Percentiles rank a stretch among this genome's conserved stretches.
Conservation (phyloP, 768 basidiomycete genomes). For the Lyophyllum atratum region DNA sequence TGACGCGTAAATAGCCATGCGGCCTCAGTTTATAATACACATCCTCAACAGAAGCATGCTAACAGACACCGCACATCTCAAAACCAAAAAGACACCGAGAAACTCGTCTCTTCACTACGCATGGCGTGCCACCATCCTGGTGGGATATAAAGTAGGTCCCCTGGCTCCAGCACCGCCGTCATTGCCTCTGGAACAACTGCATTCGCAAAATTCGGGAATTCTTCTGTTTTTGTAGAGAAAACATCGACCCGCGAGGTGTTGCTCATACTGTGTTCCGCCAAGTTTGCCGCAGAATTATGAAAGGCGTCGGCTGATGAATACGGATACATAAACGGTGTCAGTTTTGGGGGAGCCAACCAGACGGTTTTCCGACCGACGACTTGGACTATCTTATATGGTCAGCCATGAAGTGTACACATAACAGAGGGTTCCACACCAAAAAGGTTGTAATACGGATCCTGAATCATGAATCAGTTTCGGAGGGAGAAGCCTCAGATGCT, state of each 20-base stretch:
- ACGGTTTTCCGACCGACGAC: slow-evolving; percentile 87
- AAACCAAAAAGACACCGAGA: slow-evolving; percentile 93
- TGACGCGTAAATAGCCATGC: neutral
- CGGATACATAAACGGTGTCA: slow-evolving; percentile 61
- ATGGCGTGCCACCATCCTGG: slow-evolving; percentile 96
- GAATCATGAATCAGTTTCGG: slow-evolving; percentile 3
- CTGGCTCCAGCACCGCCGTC: slow-evolving; percentile 68
- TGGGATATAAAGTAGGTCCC: slow-evolving; percentile 88
- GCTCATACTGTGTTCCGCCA: slow-evolving; percentile 50
- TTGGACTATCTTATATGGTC: slow-evolving; percentile 58
- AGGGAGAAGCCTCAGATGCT: slow-evolving; percentile 7
- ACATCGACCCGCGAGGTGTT: slow-evolving; percentile 89
- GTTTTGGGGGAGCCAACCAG: slow-evolving; percentile 83
- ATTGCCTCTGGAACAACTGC: slow-evolving; percentile 61
- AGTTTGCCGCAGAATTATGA: slow-evolving; percentile 41
- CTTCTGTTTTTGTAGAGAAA: slow-evolving; percentile 41
- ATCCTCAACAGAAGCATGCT: neutral
- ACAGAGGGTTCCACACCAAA: slow-evolving; percentile 55
- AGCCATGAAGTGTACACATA: slow-evolving; percentile 5
- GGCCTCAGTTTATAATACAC: too few relatives aligned
- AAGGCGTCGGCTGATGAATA: slow-evolving; percentile 30
- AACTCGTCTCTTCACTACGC: slow-evolving; percentile 79
- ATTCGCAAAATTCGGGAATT: slow-evolving; percentile 55
- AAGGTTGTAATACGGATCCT: slow-evolving; percentile 95
- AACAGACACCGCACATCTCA: slow-evolving; percentile 30